Base-by-base conservation (phyloP, 2,329 filamentous ascomycete species). In the Aspergillus sp. region DNA sequence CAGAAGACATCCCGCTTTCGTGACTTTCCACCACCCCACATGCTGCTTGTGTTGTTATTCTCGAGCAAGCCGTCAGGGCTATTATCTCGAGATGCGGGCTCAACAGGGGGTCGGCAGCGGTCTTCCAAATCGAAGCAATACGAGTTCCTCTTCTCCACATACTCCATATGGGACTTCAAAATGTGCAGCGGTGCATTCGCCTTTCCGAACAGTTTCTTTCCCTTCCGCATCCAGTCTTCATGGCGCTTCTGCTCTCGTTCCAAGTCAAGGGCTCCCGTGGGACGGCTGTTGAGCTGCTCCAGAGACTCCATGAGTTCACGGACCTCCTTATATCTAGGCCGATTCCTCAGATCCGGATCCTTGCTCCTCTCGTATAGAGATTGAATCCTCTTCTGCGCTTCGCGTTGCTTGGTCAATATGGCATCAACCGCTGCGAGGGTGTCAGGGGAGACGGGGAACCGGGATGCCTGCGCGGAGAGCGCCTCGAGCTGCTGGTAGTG, bases 211-310 rank as follows among this genome's bases (percentile, higher is more conserved):
- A 99, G 76, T 70, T 96, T 96, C 76, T 99, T 99, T 47, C 94
- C 94, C 65, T 90, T 90, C 30, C 94, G 84, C 93, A 99, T 99
- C 94, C 94, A 99, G 70, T 99, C 94, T 68, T 99, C 94, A 60
- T 97, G 94, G 7, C 90, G 85, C 67, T 94, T 95, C 59, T 94
- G 88, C 69, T 97, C 91, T 58, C 90, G 92, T 67, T 99, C 94
- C 4, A 99, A 82, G 64, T 99, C 94, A 32, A 95, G 82, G 0
- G 93, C 95, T 2, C 94, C 94, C 38, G 83, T 83, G 0, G 94
- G 94, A 66, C 96, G 96, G 57, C 90, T 95, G 63, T 96, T 95
- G 9, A 97, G 80, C 49, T 94, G 90, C 52, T 90, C 88, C 11
- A 99, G 76, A 55, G 87, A 87, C 64, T 92, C 90, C 77, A 94